Conservation (phyloP, 1,284 basidiomycete species). For the Ganoderma boninense region DNA sequence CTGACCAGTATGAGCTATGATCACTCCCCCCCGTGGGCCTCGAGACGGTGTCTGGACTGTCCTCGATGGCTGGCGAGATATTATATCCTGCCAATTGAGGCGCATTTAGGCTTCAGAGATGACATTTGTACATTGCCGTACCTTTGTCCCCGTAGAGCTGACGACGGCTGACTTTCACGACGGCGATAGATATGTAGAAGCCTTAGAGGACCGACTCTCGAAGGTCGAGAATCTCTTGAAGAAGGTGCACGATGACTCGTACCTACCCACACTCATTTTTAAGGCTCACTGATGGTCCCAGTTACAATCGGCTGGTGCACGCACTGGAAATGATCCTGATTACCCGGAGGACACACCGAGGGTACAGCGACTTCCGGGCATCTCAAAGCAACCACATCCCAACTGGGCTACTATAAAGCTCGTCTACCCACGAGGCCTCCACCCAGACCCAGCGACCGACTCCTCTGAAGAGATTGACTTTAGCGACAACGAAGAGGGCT, state of each 20-base stretch:
- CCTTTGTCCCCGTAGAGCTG: neutral
- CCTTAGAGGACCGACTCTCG: neutral
- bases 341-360: neutral
- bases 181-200: constrained; percentile 1
- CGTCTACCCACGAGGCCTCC: neutral
- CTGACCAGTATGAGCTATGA: too few species aligned
- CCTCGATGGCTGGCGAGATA: too few species aligned
- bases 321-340: neutral
- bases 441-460: neutral
- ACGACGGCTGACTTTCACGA: neutral
- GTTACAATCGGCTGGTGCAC: neutral
- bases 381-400: neutral
- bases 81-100: too few species aligned
- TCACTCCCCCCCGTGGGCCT: too few species aligned
- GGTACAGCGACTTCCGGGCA: neutral
- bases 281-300: neutral
- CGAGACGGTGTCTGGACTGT: too few species aligned
- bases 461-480: constrained; percentile 38
- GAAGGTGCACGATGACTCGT: neutral
- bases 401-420: neutral
- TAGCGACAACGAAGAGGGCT: constrained; percentile 47
- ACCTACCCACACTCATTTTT: too few species aligned
- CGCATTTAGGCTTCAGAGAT: too few species aligned
- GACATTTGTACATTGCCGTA: too few species aligned
- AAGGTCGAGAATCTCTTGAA: neutral